Base-by-base conservation (phyloP, 1,284 basidiomycete species). In the Volvariella volvacea region DNA sequence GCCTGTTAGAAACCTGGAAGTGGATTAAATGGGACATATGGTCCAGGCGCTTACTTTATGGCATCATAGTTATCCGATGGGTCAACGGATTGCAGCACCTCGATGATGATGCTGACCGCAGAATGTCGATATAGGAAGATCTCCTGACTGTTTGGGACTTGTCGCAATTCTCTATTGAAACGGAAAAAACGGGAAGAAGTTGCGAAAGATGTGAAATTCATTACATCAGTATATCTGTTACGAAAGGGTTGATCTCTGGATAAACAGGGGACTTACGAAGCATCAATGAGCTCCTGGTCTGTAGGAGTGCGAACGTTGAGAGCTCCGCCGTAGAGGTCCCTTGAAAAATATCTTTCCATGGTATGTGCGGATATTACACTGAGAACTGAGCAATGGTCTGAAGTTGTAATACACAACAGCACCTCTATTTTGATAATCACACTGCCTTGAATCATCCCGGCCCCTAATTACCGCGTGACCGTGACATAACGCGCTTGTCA, bases 61-160 rank as follows among this genome's bases (percentile, higher is more conserved):
- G 88, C 88, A 44, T 85, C 80, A 28, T 70, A 63, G 17, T 62
- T 63, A 40, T 82, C 72, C 25, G 70, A 59, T 30, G 73, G 67
- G 31, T 81, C 78, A 39, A 94, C 86, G 38, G 76, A 68, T 62
- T 91, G 67, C 6, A 99, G 69, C 15, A 97, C 78, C 61, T 99
- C 96, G 19, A 97, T 63, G 46, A 99, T 81, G 49, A 94, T 74
- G 55, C 87, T 92, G 51, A 86, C 69, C 49, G 79, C 74, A 4
- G 80, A 82, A 42, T 80, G 64, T 2, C 77, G 74, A 41, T 83
- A 83, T 32, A 98, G 64, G 61, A 92, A 88, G 37, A 98, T 94
- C 61, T 99, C 96, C 64, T 99, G 95, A 10, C 81, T 93, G 61
- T 99, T 89, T n/a, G 96, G 95, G 9, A 99, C 76, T 68, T 98